Conservation (phyloP, 2,329 filamentous ascomycete species). For the Cladophialophora carrionii region DNA sequence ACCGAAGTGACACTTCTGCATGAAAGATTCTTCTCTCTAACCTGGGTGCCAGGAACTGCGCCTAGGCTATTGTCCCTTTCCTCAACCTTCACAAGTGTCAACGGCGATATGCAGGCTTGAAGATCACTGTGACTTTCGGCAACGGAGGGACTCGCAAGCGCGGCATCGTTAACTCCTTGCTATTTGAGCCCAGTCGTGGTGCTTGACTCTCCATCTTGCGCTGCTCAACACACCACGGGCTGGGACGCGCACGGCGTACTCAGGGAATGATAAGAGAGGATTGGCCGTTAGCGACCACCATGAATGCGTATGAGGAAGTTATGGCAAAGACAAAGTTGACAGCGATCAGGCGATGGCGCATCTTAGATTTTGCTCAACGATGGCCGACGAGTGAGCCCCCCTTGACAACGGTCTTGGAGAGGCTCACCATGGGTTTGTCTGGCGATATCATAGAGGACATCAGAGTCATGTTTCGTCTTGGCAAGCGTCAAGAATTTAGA, state of each 20-base stretch:
- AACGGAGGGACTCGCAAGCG: background rate
- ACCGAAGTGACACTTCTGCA: background rate
- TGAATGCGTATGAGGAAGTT: slow-evolving; percentile 2
- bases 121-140: background rate
- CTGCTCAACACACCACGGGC: too few relatives aligned
- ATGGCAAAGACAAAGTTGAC: background rate
- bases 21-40: background rate
- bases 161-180: too few relatives aligned
- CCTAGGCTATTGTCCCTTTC: background rate
- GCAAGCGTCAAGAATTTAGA: slow-evolving; percentile 56
- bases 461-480: slow-evolving; percentile 54
- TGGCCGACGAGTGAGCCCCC: slow-evolving; percentile 3
- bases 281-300: background rate
- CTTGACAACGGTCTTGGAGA: background rate
- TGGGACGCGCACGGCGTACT: too few relatives aligned
- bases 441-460: slow-evolving; percentile 43
- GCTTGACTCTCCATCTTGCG: too few relatives aligned
- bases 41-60: background rate
- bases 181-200: too few relatives aligned
- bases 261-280: background rate
- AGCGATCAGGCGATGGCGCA: background rate
- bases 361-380: background rate
- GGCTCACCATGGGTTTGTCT: slow-evolving; percentile 1
- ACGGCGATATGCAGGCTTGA: background rate
- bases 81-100: slow-evolving; percentile 1